These are phyloP conservation scores for Parafenestella ontariensis DNA, from an alignment of 2,329 filamentous ascomycete genomes.

Conservation along the genomic window DNA sequence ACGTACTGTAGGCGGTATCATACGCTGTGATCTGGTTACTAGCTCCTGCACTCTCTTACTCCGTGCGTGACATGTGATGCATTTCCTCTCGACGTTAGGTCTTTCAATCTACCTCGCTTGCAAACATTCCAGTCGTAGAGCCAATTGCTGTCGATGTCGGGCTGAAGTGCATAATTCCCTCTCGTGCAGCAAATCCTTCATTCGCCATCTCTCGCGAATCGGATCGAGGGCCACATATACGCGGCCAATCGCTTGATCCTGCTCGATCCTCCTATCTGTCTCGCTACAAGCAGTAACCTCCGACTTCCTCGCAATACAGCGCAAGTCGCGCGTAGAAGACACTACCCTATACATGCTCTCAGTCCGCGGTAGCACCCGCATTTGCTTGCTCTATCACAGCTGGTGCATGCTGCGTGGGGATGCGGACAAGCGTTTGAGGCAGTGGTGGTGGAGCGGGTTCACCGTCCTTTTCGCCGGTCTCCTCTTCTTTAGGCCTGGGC, in stretches of 20 bases:
- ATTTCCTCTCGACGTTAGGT: not conserved
- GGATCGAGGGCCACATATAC: slow-evolving; percentile 2
- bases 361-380: slow-evolving; percentile 39
- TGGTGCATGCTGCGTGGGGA: slow-evolving; percentile 75
- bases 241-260: slow-evolving; percentile 4
- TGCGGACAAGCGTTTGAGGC: slow-evolving; percentile 83
- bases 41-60: not conserved
- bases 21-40: not conserved
- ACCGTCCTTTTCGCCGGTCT: slow-evolving; percentile 49
- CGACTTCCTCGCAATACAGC: not conserved
- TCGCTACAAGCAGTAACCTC: slow-evolving; percentile 2
- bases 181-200: not conserved
- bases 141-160: slow-evolving; percentile 13
- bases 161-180: slow-evolving; percentile 16
- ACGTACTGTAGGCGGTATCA: no score
- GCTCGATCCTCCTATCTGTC: not conserved
- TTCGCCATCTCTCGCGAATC: slow-evolving; percentile 15
- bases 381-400: slow-evolving; percentile 44
- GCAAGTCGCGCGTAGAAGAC: slow-evolving; percentile 9
- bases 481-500: slow-evolving; percentile 63
- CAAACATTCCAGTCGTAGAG: slow-evolving; percentile 2
- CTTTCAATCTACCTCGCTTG: slow-evolving; percentile 4
- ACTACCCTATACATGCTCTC: slow-evolving; percentile 24
- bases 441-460: slow-evolving; percentile 62
- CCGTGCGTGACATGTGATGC: slow-evolving; percentile 1